These are phyloP conservation scores for Houttuynia cordata DNA, from an alignment of 164 flowering plant genomes.

Conservation along the genomic window DNA sequence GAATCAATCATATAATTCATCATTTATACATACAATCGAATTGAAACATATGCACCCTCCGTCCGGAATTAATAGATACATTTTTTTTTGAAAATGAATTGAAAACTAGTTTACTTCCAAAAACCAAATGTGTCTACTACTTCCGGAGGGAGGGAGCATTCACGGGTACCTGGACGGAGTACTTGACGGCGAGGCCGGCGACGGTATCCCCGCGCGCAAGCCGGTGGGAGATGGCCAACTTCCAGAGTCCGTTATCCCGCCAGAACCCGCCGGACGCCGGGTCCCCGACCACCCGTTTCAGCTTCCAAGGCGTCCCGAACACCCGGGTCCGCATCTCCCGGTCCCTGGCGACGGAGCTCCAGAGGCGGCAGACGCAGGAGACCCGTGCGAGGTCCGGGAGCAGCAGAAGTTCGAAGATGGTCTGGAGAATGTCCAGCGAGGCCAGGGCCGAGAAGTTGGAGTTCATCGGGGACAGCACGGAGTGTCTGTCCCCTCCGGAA, in stretches of 20 bases:
- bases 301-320: constrained; percentile 63
- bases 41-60: too few relatives aligned
- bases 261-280: constrained; percentile 70
- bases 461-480: constrained; percentile 54
- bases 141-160: too few relatives aligned
- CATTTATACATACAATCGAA: too few relatives aligned
- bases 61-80: too few relatives aligned
- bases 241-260: constrained; percentile 56
- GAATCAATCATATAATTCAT: too few relatives aligned
- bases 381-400: constrained; percentile 70
- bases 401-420: constrained; percentile 49
- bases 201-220: constrained; percentile 51
- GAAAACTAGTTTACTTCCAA: too few relatives aligned
- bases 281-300: constrained; percentile 54
- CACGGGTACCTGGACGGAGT: constrained; percentile 88
- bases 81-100: too few relatives aligned
- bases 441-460: constrained; percentile 53
- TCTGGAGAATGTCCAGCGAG: constrained; percentile 54
- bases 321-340: constrained; percentile 39
- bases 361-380: constrained; percentile 69
- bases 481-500: background rate
- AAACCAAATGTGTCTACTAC: too few relatives aligned
- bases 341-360: constrained; percentile 62
- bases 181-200: constrained; percentile 83
- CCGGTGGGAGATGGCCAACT: constrained; percentile 75